These are phyloP conservation scores for Bothriochloa decipiens DNA, from an alignment of 176 grass and related monocot genomes.

Conservation along the genomic window DNA sequence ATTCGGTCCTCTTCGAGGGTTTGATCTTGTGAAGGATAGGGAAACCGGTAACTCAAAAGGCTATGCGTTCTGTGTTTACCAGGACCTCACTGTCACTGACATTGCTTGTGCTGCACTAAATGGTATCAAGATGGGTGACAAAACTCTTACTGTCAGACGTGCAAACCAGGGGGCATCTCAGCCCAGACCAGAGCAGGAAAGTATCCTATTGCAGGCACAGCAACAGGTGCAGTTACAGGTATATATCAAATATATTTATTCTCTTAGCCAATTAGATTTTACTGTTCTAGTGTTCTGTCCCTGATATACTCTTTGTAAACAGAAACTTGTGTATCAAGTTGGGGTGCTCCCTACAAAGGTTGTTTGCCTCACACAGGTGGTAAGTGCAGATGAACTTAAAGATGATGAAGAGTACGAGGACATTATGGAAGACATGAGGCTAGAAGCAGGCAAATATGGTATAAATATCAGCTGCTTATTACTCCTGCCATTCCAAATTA, in stretches of 20 bases:
- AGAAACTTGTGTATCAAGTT: constrained; percentile 98
- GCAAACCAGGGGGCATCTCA: constrained; percentile 91
- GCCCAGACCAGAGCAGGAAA: constrained; percentile 95
- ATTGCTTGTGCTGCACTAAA: constrained; percentile 97
- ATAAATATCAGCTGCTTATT: constrained; percentile 21
- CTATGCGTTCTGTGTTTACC: constrained; percentile 97
- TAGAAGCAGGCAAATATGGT: constrained; percentile 95
- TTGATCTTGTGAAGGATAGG: constrained; percentile 98
- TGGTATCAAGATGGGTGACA: constrained; percentile 99
- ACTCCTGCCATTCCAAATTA: background rate
- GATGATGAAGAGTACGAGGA: constrained; percentile 96
- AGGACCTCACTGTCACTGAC: constrained; percentile 90
- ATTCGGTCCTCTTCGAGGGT: constrained; percentile 85
- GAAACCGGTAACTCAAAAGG: constrained; percentile 99
- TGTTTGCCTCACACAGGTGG: constrained; percentile 87
- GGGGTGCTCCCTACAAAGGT: constrained; percentile 86
- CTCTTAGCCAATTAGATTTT: background rate
- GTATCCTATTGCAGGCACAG: constrained; percentile 87
- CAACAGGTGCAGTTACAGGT: constrained; percentile 98
- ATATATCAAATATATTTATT: constrained; percentile 31
- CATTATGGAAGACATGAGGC: constrained; percentile 98
- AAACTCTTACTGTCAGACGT: constrained; percentile 92
- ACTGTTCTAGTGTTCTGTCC: constrained; percentile 21
- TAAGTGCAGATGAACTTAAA: constrained; percentile 75
- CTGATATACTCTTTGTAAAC: constrained; percentile 27